phyloP scores from a whole-genome alignment of 495 filamentous ascomycete species.

The Aspergillus cavernicola region DNA sequence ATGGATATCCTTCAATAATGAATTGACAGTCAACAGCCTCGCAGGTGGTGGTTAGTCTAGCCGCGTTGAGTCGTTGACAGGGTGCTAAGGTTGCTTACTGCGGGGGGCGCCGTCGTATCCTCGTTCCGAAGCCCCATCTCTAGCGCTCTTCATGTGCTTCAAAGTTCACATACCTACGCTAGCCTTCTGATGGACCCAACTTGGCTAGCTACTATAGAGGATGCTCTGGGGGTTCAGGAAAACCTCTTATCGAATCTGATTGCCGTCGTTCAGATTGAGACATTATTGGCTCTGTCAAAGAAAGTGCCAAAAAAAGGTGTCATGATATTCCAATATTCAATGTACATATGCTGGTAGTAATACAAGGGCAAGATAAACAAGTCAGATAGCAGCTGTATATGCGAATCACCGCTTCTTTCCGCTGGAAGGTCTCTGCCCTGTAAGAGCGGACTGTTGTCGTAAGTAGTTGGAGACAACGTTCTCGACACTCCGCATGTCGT shows the following conservation, averaged over 20 bases:
- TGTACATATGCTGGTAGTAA: conserved; percentile 35
- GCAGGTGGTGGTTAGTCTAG: not conserved
- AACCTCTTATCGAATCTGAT: not conserved
- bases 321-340: conserved; percentile 16
- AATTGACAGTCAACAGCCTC: not conserved
- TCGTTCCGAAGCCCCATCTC: too few relatives aligned
- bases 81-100: not conserved
- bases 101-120: not conserved
- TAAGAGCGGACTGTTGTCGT: conserved; percentile 53
- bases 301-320: conserved; percentile 1
- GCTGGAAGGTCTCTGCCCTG: conserved; percentile 19
- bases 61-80: not conserved
- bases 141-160: too few relatives aligned
- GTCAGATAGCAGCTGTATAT: conserved; percentile 16
- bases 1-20: too few relatives aligned
- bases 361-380: conserved; percentile 33
- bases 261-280: not conserved
- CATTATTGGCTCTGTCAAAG: conserved; percentile 3
- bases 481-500: conserved; percentile 68
- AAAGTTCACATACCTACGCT: too few relatives aligned
- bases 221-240: too few relatives aligned
- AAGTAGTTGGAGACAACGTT: conserved; percentile 67
- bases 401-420: conserved; percentile 22
- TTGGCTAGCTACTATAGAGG: too few relatives aligned
- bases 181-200: too few relatives aligned